Evolutionary conservation across 2,329 filamentous ascomycete genomes (phyloP), one percentile per base, ranked within the genome.

Genomic region (Chaetomium sp.): DNA sequence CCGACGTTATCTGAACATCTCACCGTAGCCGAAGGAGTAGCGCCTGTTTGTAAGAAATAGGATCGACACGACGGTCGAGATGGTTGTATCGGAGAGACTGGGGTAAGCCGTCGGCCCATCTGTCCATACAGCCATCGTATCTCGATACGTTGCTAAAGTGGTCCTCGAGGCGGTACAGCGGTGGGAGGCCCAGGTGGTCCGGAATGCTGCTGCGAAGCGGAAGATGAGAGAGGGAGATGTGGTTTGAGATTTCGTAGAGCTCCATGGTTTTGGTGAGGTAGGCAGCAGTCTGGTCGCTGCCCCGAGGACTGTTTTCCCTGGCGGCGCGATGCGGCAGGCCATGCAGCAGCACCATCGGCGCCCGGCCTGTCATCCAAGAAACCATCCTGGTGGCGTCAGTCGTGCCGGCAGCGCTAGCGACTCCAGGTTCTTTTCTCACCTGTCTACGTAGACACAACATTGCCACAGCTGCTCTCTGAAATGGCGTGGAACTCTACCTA

Each of bases 261-360:
- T 57, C 55, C 55, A 57, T 57, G 4, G 35, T 47, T 13, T 57
- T 57, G 35, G 35, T 29, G 1, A 57, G 25, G n/a, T 57, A 57
- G 1, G 5, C 19, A 19, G 35, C 23, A 1, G 55, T 27, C 25
- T 29, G 55, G 3, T 57, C 25, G 16, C 23, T 19, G 1, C 19
- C 5, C 2, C 35, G 27, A 8, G 25, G 13, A 6, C 2, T n/a
- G 19, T 3, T 16, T 13, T n/a, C 29, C n/a, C 7, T 16, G 31
- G 29, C 19, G 29, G n/a, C 27, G n/a, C 6, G 16, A 31, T 33
- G 51, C 16, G 51, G 6, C 29, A 10, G n/a, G 4, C 29, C 23
- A 3, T 29, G n/a, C 29, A 21, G 31, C 3, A 55, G 7, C 3
- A 35, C 2, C 27, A 55, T 55, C 7, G 51, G 51, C 13, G 51